These are phyloP conservation scores for Neobulgaria alba DNA, from an alignment of 2,329 filamentous ascomycete species.

Conservation along the genomic window DNA sequence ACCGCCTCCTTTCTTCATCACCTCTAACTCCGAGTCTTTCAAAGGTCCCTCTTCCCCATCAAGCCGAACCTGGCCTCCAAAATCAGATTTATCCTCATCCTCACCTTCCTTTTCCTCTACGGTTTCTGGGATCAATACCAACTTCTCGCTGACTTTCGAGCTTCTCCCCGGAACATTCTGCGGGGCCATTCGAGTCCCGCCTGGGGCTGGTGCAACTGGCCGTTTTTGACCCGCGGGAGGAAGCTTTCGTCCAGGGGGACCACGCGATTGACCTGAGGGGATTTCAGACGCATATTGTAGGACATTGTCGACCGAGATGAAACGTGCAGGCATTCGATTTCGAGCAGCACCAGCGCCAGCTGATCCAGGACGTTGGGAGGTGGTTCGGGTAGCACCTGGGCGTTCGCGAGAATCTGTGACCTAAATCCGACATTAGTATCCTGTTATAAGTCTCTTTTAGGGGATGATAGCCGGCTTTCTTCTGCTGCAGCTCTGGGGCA, in stretches of 20 bases:
- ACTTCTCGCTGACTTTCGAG: slow-evolving; percentile 90
- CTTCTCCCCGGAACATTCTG: slow-evolving; percentile 69
- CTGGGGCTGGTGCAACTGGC: slow-evolving; percentile 35
- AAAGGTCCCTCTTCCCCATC: slow-evolving; percentile 58
- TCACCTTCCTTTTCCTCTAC: slow-evolving; percentile 50
- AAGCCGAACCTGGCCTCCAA: slow-evolving; percentile 35
- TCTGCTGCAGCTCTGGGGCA: no score
- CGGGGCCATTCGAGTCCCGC: slow-evolving; percentile 34
- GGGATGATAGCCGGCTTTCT: no score
- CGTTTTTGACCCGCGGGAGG: slow-evolving; percentile 38
- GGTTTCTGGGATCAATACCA: slow-evolving; percentile 88
- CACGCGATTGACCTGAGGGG: slow-evolving; percentile 82
- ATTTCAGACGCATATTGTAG: slow-evolving; percentile 92
- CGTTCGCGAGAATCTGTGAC: slow-evolving; percentile 51
- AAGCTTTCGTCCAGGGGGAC: slow-evolving; percentile 46
- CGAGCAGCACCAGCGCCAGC: slow-evolving; percentile 23
- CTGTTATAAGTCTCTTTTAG: no score
- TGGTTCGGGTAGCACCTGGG: slow-evolving; percentile 26
- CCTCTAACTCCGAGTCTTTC: slow-evolving; percentile 58
- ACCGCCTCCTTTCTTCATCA: slow-evolving; percentile 52
- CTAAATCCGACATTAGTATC: slow-evolving; percentile 28
- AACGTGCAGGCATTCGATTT: slow-evolving; percentile 50
- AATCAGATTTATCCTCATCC: slow-evolving; percentile 46
- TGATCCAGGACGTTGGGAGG: slow-evolving; percentile 29
- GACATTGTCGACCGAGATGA: slow-evolving; percentile 88